A percentile compares a stretch with the other conserved stretches of the same genome.
Evolutionary conservation across 805 yeast species (phyloP).

Genomic region (Saccharomyces kudriavzevii): DNA sequence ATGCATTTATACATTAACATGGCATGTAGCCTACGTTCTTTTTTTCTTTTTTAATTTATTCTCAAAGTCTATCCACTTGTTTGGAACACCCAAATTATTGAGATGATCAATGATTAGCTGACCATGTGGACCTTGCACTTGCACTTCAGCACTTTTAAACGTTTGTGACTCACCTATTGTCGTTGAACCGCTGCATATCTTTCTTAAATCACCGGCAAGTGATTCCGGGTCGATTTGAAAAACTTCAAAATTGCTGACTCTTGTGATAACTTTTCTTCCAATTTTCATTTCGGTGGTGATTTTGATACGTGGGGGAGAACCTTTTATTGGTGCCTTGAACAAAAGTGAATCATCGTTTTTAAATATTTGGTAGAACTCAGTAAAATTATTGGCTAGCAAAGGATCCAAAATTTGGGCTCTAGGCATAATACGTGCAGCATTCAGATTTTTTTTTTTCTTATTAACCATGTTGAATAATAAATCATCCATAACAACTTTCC

Average conservation of each 20-base stretch:
- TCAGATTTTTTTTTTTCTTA: constrained; percentile 20
- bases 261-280: constrained; percentile 75
- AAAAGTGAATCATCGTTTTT: constrained; percentile 34
- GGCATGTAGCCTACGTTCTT: constrained; percentile 11
- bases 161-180: constrained; percentile 53
- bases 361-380: constrained; percentile 43
- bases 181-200: constrained; percentile 83
- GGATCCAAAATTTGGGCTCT: constrained; percentile 41
- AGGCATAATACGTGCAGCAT: constrained; percentile 31
- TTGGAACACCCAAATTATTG: constrained; percentile 53
- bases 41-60: constrained; percentile 53
- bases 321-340: constrained; percentile 44
- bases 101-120: constrained; percentile 51
- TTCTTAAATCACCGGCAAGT: constrained; percentile 60
- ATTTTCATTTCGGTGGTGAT: constrained; percentile 67
- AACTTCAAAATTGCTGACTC: constrained; percentile 58
- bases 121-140: constrained; percentile 88
- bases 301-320: constrained; percentile 57
- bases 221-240: constrained; percentile 57
- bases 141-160: constrained; percentile 53
- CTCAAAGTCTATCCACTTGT: constrained; percentile 55
- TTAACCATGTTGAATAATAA: constrained; percentile 35
- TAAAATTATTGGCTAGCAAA: constrained; percentile 38
- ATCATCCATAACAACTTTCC: constrained; percentile 48
- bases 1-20: not conserved